Evolutionary conservation across 2,329 filamentous ascomycete species (phyloP), one percentile per base, ranked within the genome.

Genomic region (Akanthomyces dipterigenus): DNA sequence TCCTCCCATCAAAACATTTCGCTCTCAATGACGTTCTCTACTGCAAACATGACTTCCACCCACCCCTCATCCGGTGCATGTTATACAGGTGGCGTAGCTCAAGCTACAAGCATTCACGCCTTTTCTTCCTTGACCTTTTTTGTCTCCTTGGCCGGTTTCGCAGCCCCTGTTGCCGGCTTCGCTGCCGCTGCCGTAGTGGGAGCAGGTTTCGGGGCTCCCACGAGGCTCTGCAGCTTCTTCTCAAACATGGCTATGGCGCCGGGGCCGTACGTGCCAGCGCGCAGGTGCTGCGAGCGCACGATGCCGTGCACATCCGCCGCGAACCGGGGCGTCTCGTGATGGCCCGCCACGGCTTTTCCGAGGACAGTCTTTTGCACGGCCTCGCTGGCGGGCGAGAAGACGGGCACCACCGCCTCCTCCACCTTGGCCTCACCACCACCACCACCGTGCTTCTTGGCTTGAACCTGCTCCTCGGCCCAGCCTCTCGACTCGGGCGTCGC

Each of bases 181-280:
- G 38, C 55, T 40, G 62, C 60, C 16, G 14, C 58, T 40, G 62
- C 60, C 16, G 14, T 50, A 14, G 48, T 18, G 26, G 49, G 38
- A 11, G 36, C 51, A 18, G 53, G 18, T 45, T 61, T 61, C 18
- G 53, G 43, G 6, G 24, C 34, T 49, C 65, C 62, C 11, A 60
- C 57, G 14, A 77, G 62, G 54, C 72, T 69, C 45, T 66, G 64
- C 51, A 78, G 60, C 71, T 78, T 79, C 31, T 64, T 70, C 70
- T 78, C 72, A 61, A 79, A 79, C 43, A 66, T 69, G 55, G 71
- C 69, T 53, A 72, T 69, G 34, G 77, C 70, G 50, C 64, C 67
- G 16, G 63, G 63, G 22, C 65, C 65, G 65, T 77, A 78, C 48
- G 75, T 75, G 64, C 72, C 71, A 16, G 73, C 68, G 59, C 73